A percentile compares a stretch with the other conserved stretches of the same genome.
Evolutionary conservation across 2,329 filamentous ascomycete genomes (phyloP).

Genomic region (Talaromyces marneffei): DNA sequence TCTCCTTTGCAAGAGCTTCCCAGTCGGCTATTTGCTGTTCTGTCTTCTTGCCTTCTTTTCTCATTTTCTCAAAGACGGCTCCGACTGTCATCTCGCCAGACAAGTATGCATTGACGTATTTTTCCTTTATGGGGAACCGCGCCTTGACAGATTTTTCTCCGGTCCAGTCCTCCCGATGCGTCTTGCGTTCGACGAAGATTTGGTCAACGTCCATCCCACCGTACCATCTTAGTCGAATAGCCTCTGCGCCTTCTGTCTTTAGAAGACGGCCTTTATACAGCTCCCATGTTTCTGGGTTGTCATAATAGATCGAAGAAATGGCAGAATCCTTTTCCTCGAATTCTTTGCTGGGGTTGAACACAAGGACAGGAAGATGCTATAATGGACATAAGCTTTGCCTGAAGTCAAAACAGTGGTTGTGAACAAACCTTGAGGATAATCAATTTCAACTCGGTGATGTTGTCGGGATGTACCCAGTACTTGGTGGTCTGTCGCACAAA

Average conservation of each 20-base stretch:
- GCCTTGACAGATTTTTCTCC: constrained; percentile 99
- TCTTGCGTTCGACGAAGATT: constrained; percentile 96
- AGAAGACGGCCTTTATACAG: constrained; percentile 90
- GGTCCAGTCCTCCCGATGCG: constrained; percentile 97
- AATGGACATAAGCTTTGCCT: constrained; percentile 5
- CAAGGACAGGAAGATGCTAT: constrained; percentile 82
- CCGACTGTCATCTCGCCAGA: constrained; percentile 76
- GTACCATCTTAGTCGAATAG: constrained; percentile 94
- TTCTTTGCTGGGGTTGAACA: constrained; percentile 96
- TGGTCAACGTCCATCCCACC: constrained; percentile 92
- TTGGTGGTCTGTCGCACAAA: constrained; percentile 97
- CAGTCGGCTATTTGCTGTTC: constrained; percentile 84
- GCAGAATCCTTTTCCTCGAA: constrained; percentile 86
- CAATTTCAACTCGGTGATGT: constrained; percentile 95
- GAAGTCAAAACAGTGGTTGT: background rate
- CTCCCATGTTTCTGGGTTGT: constrained; percentile 90
- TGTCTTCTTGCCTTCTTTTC: constrained; percentile 90
- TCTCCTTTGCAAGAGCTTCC: constrained; percentile 80
- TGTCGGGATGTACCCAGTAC: constrained; percentile 98
- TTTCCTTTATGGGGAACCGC: constrained; percentile 90
- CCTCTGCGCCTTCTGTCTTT: constrained; percentile 96
- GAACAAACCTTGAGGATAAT: constrained; percentile 73
- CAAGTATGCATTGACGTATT: constrained; percentile 90
- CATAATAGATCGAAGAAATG: constrained; percentile 98
- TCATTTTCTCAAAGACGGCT: constrained; percentile 91